Conservation (phyloP, 2,329 filamentous ascomycete species). For the Phoma herbarum region DNA sequence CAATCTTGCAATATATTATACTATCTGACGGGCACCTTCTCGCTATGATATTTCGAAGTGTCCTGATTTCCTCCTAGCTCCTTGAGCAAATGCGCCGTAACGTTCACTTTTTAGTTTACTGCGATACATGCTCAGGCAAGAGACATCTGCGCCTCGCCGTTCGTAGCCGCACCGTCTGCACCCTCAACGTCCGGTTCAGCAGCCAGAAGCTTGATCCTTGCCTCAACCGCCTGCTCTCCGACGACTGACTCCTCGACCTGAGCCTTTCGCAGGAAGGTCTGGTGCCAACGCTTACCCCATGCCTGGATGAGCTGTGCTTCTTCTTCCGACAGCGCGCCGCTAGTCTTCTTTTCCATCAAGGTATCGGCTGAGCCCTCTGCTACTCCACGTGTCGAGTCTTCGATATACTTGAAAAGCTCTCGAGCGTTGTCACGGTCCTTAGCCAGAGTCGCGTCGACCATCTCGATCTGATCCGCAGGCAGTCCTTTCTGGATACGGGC, state of each 20-base stretch:
- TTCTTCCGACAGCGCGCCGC: slow-evolving; percentile 49
- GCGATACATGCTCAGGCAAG: slow-evolving; percentile 7
- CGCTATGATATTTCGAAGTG: not conserved
- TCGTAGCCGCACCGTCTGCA: slow-evolving; percentile 37
- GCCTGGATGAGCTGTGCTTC: slow-evolving; percentile 70
- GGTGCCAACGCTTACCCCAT: slow-evolving; percentile 88
- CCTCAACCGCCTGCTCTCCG: slow-evolving; percentile 62
- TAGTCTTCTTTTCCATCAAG: slow-evolving; percentile 74
- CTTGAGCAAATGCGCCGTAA: not conserved
- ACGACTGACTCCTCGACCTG: slow-evolving; percentile 84
- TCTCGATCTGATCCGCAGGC: slow-evolving; percentile 64
- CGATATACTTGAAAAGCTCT: slow-evolving; percentile 80
- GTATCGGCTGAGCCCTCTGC: slow-evolving; percentile 77
- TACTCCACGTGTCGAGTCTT: slow-evolving; percentile 78
- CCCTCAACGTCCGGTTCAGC: slow-evolving; percentile 39
- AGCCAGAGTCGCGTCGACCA: slow-evolving; percentile 71
- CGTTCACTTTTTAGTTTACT: not conserved
- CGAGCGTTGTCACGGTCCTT: slow-evolving; percentile 78
- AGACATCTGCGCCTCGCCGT: slow-evolving; percentile 38
- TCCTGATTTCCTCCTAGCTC: not conserved
- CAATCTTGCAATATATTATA: not conserved
- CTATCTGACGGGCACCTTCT: slow-evolving; percentile 4
- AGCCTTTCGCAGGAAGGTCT: slow-evolving; percentile 81
- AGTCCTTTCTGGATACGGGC: slow-evolving; percentile 67
- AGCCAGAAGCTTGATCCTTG: slow-evolving; percentile 51